phyloP scores from a whole-genome alignment of 331 rosid species.

The Pyracantha coccinea region DNA sequence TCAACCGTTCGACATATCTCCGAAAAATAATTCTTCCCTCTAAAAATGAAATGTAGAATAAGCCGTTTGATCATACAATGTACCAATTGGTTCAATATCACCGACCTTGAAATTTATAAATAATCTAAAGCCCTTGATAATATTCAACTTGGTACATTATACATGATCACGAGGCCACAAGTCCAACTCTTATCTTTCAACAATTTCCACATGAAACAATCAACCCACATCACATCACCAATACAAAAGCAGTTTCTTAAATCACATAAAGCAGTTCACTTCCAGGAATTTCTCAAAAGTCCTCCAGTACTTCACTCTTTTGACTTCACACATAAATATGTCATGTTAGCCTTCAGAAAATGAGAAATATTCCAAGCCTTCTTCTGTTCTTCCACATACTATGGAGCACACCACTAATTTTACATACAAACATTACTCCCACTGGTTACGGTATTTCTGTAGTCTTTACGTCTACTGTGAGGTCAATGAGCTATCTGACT shows the following conservation, averaged over 20 bases:
- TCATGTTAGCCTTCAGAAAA: constrained; percentile 12
- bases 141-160: not conserved
- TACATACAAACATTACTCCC: not conserved
- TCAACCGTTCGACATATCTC: not conserved
- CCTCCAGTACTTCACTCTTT: not conserved
- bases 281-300: not conserved
- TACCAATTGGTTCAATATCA: too few relatives aligned
- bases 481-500: constrained; percentile 35
- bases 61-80: too few relatives aligned
- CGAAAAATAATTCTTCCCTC: too few relatives aligned
- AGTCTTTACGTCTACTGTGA: constrained; percentile 3
- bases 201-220: constrained; percentile 1
- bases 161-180: not conserved
- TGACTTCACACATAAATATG: not conserved
- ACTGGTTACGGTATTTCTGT: constrained; percentile 2
- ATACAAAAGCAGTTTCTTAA: constrained; percentile 5
- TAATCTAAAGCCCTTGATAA: too few relatives aligned
- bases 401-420: constrained; percentile 3
- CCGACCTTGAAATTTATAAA: too few relatives aligned
- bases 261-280: not conserved
- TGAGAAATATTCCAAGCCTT: not conserved
- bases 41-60: too few relatives aligned
- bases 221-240: constrained; percentile 15
- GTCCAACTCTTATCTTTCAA: not conserved
- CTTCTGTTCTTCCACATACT: not conserved